phyloP scores from a whole-genome alignment of 805 yeast genomes.

The Teunomyces kruisii region DNA sequence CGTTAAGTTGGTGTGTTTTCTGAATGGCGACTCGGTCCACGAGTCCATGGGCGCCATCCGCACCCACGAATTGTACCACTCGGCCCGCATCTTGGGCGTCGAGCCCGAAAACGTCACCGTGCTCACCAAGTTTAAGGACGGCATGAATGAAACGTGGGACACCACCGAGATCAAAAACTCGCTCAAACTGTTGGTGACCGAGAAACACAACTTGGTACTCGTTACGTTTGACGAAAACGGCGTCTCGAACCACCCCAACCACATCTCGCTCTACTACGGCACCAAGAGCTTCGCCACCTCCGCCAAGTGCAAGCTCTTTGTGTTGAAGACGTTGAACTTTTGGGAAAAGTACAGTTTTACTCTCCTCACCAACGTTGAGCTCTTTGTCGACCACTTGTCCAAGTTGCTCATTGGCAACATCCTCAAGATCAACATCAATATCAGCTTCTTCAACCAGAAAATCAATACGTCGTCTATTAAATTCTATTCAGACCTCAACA shows the following conservation, averaged over 20 bases:
- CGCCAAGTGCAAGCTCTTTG: slow-evolving; percentile 21
- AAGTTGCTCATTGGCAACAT: slow-evolving; percentile 28
- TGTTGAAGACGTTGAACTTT: slow-evolving; percentile 36
- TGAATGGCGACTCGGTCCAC: slow-evolving; percentile 65
- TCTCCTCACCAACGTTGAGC: slow-evolving; percentile 39
- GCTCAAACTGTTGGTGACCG: slow-evolving; percentile 29
- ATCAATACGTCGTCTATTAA: slow-evolving; percentile 27
- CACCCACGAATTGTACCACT: slow-evolving; percentile 53
- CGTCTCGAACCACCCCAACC: slow-evolving; percentile 87
- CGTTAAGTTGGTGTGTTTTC: slow-evolving; percentile 65
- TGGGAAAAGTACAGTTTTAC: slow-evolving; percentile 53
- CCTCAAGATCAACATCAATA: slow-evolving; percentile 34
- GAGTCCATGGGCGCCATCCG: slow-evolving; percentile 71
- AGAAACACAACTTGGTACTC: slow-evolving; percentile 35
- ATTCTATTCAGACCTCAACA: slow-evolving; percentile 40
- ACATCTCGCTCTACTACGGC: slow-evolving; percentile 61
- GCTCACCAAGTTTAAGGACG: slow-evolving; percentile 54
- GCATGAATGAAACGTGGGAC: slow-evolving; percentile 70
- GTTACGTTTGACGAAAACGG: slow-evolving; percentile 83
- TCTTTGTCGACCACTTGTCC: slow-evolving; percentile 39
- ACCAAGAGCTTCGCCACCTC: slow-evolving; percentile 29
- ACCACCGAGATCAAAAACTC: slow-evolving; percentile 35
- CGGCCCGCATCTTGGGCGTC: slow-evolving; percentile 57
- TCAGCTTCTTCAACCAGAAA: slow-evolving; percentile 33
- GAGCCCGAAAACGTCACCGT: slow-evolving; percentile 41